phyloP scores from a whole-genome alignment of 2,329 filamentous ascomycete genomes.

The Ophiobolus disseminans region DNA sequence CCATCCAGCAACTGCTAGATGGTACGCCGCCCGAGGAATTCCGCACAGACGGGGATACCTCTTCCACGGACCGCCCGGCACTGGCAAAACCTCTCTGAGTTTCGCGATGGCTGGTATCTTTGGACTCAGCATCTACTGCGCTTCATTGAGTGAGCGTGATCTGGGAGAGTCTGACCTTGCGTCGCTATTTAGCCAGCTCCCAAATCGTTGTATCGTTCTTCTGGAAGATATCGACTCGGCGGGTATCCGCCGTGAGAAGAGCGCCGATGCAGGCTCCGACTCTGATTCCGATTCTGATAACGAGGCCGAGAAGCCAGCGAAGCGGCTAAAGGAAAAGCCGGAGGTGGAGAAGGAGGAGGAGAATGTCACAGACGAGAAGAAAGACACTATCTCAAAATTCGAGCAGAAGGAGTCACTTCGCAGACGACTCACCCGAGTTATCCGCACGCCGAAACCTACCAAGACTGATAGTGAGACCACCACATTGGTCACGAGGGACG shows the following conservation, averaged over 20 bases:
- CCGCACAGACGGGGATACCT: constrained; percentile 86
- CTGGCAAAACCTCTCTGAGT: constrained; percentile 68
- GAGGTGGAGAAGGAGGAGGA: constrained; percentile 6
- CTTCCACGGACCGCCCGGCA: constrained; percentile 80
- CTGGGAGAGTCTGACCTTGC: constrained; percentile 71
- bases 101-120: constrained; percentile 57
- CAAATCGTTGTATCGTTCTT: constrained; percentile 54
- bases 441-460: constrained; percentile 11
- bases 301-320: no score
- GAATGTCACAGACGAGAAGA: background rate
- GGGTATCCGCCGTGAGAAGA: constrained; percentile 50
- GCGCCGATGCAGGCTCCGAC: constrained; percentile 6
- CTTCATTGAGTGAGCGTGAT: constrained; percentile 68
- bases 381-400: no score
- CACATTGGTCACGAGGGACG: no score
- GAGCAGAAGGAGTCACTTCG: background rate
- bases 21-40: constrained; percentile 84
- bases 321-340: no score
- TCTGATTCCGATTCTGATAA: constrained; percentile 10
- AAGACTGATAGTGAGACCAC: no score
- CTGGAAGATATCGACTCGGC: constrained; percentile 58
- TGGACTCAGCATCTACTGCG: constrained; percentile 55
- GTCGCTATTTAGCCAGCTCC: constrained; percentile 53
- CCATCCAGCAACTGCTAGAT: constrained; percentile 71
- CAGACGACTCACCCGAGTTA: background rate